Conservation (phyloP, 2,329 filamentous ascomycete genomes). For the Coniochaeta pulveracea region DNA sequence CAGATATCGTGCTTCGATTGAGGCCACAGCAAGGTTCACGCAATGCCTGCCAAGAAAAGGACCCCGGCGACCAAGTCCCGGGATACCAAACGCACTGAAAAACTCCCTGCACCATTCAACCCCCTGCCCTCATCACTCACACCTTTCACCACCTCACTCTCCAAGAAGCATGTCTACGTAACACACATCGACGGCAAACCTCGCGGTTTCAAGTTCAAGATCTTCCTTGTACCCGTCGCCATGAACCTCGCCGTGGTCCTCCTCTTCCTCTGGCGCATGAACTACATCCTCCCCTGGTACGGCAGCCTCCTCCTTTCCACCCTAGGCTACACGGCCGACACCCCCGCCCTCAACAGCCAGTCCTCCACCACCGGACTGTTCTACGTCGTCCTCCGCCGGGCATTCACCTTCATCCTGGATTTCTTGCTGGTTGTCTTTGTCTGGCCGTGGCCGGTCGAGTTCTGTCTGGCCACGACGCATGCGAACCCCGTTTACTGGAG, state of each 20-base stretch:
- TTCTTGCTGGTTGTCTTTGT: slow-evolving; percentile 57
- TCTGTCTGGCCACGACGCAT: slow-evolving; percentile 48
- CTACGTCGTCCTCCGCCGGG: slow-evolving; percentile 47
- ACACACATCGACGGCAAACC: slow-evolving; percentile 69
- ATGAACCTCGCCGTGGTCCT: slow-evolving; percentile 61
- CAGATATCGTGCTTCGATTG: too few species aligned
- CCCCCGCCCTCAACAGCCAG: slow-evolving; percentile 25
- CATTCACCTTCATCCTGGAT: slow-evolving; percentile 60
- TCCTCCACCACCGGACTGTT: slow-evolving; percentile 45
- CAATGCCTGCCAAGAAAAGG: too few species aligned
- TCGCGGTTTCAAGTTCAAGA: slow-evolving; percentile 62
- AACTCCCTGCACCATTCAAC: slow-evolving; percentile 55
- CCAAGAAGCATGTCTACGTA: slow-evolving; percentile 65
- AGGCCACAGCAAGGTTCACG: too few species aligned
- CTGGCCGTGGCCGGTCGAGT: slow-evolving; percentile 63
- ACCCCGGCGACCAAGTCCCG: too few species aligned
- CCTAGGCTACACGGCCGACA: slow-evolving; percentile 56
- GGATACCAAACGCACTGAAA: slow-evolving; percentile 5
- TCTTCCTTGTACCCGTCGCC: slow-evolving; percentile 67
- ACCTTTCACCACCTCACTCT: slow-evolving; percentile 56
- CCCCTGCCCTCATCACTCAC: slow-evolving; percentile 49
- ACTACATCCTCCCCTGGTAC: slow-evolving; percentile 63
- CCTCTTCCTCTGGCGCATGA: slow-evolving; percentile 58
- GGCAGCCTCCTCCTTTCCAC: slow-evolving; percentile 51
- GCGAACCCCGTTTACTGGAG: slow-evolving; percentile 64